Conservation (phyloP, 2,329 filamentous ascomycete species). For the Polytolypa hystricis region DNA sequence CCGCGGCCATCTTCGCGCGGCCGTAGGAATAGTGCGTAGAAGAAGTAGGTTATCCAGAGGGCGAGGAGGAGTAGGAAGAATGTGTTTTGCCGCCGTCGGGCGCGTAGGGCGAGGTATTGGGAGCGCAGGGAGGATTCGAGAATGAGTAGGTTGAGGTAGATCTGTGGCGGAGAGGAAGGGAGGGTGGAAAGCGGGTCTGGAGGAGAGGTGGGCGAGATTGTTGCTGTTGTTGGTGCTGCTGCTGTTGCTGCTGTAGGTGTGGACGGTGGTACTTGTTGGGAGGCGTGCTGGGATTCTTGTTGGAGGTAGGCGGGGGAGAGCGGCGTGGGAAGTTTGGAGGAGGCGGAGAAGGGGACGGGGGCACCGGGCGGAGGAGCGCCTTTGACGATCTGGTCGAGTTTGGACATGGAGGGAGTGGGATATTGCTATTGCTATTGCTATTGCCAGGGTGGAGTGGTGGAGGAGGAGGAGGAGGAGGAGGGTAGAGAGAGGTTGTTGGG, state of each 20-base stretch:
- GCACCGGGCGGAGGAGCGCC: constrained; percentile 62
- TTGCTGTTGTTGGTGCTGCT: no score
- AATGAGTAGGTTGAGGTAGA: constrained; percentile 95
- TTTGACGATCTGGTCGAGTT: constrained; percentile 84
- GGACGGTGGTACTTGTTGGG: constrained; percentile 1
- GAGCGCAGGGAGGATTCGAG: constrained; percentile 88
- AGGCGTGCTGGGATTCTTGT: constrained; percentile 6
- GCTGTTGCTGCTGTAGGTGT: neutral
- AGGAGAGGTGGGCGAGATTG: constrained; percentile 17
- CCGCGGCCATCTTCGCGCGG: constrained; percentile 90
- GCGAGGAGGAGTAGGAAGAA: constrained; percentile 77
- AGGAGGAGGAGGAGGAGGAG: constrained; percentile 3
- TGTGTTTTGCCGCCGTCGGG: constrained; percentile 79
- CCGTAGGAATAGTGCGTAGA: constrained; percentile 84
- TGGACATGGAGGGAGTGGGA: constrained; percentile 46
- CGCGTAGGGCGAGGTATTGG: constrained; percentile 83
- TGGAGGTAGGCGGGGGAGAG: constrained; percentile 7
- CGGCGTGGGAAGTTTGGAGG: constrained; percentile 27
- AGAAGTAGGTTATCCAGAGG: constrained; percentile 73
- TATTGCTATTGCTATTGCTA: constrained; percentile 6
- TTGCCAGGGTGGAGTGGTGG: neutral
- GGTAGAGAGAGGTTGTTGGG: neutral
- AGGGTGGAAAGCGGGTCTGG: constrained; percentile 66
- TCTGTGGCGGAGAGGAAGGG: constrained; percentile 86
- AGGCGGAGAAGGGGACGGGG: constrained; percentile 32